A percentile compares a stretch with the other conserved stretches of the same genome.
phyloP scores from a whole-genome alignment of 371 early-diverging fungal species.

The Mucor piriformis region DNA sequence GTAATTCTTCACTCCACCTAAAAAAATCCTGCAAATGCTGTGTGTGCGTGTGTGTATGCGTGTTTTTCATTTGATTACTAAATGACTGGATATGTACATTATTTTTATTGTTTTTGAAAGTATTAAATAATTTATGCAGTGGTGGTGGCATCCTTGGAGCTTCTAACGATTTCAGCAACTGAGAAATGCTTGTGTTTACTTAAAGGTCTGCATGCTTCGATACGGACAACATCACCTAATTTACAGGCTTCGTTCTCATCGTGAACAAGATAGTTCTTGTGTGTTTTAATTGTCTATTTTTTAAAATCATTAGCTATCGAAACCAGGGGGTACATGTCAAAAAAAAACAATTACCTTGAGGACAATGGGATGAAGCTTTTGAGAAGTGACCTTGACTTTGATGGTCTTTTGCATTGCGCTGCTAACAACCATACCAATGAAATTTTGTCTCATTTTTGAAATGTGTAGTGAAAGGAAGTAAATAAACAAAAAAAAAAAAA shows the following conservation, averaged over 20 bases:
- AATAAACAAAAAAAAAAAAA: slow-evolving; percentile 1
- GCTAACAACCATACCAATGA: slow-evolving; percentile 86
- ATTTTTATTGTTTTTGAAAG: too few species aligned
- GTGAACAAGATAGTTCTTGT: slow-evolving; percentile 90
- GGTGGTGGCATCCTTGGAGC: slow-evolving; percentile 23
- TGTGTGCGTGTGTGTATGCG: too few species aligned
- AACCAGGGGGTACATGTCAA: not conserved
- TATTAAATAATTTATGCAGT: not conserved
- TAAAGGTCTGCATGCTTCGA: slow-evolving; percentile 88
- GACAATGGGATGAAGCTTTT: slow-evolving; percentile 80
- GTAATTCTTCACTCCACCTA: too few species aligned
- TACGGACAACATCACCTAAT: slow-evolving; percentile 91
- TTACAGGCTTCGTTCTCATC: slow-evolving; percentile 84
- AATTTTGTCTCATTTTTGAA: slow-evolving; percentile 73
- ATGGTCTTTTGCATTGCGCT: slow-evolving; percentile 91
- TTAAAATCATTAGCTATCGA: not conserved
- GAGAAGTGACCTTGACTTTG: slow-evolving; percentile 83
- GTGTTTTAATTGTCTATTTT: slow-evolving; percentile 61
- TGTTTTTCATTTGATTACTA: too few species aligned
- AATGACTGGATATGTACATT: too few species aligned
- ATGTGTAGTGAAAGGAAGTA: not conserved
- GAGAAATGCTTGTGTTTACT: slow-evolving; percentile 89
- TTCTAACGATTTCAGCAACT: slow-evolving; percentile 82
- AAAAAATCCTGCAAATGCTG: too few species aligned
- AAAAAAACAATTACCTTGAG: slow-evolving; percentile 72